Evolutionary conservation across 2,329 filamentous ascomycete genomes (phyloP).

Genomic region (Talaromyces sp.): DNA sequence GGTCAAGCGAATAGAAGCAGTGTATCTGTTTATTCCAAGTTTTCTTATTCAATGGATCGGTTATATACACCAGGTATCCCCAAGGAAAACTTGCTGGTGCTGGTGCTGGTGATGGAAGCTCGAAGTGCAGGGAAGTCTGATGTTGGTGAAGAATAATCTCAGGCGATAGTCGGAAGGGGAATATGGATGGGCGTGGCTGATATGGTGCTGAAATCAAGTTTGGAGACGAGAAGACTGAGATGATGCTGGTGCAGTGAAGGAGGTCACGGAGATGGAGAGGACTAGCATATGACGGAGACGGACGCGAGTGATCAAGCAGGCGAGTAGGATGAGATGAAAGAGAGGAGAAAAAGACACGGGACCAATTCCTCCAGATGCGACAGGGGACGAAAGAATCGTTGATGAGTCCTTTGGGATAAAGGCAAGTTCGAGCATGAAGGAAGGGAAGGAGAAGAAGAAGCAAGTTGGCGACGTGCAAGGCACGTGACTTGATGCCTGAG

Average conservation of each 20-base stretch:
- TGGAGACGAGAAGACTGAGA: conserved; percentile 13
- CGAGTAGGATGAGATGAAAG: not conserved
- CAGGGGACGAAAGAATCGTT: conserved; percentile 1
- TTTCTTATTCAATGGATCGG: conserved; percentile 49
- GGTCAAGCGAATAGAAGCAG: conserved; percentile 42
- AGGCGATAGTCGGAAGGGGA: conserved; percentile 16
- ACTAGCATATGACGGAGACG: conserved; percentile 7
- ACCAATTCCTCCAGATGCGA: conserved; percentile 18
- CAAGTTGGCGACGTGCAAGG: conserved; percentile 1
- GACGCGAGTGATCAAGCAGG: conserved; percentile 7
- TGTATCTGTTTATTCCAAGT: conserved; percentile 48
- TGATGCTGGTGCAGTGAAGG: conserved; percentile 16
- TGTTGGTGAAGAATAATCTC: conserved; percentile 3
- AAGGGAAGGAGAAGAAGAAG: not conserved
- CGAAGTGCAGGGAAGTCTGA: conserved; percentile 7
- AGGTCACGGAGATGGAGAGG: conserved; percentile 13
- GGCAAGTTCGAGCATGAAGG: not conserved
- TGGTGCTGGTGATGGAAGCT: conserved; percentile 39
- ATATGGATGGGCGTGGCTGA: conserved; percentile 8
- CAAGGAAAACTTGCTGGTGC: conserved; percentile 92
- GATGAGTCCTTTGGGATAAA: not conserved
- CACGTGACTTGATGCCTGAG: conserved; percentile 11
- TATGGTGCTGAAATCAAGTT: conserved; percentile 10
- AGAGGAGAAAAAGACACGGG: conserved; percentile 19
- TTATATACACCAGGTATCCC: conserved; percentile 84